These are phyloP conservation scores for Xerocomellus chrysenteron DNA, from an alignment of 768 basidiomycete species.

Conservation along the genomic window DNA sequence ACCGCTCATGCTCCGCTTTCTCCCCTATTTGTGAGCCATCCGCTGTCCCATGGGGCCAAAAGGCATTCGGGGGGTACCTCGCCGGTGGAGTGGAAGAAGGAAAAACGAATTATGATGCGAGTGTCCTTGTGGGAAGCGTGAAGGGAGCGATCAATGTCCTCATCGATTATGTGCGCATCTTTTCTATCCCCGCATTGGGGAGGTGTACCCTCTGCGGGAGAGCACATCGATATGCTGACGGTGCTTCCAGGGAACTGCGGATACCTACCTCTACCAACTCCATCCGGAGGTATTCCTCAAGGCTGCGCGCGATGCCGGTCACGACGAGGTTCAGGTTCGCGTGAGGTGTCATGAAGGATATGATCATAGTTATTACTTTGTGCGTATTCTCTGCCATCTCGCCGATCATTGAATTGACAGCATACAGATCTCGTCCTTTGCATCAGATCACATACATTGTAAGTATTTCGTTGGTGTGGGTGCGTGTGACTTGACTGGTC, in stretches of 20 bases:
- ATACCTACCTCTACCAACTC: slow-evolving; percentile 85
- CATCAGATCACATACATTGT: slow-evolving; percentile 88
- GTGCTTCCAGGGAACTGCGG: slow-evolving; percentile 62
- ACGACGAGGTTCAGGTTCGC: slow-evolving; percentile 71
- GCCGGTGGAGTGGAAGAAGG: slow-evolving; percentile 76
- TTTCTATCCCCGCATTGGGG: neutral
- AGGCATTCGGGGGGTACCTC: slow-evolving; percentile 87
- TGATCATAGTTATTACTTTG: slow-evolving; percentile 90
- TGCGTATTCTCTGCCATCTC: slow-evolving; percentile 28
- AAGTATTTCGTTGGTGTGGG: slow-evolving; percentile 29
- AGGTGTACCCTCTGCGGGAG: neutral
- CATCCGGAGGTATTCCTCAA: slow-evolving; percentile 86
- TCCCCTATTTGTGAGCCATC: slow-evolving; percentile 84
- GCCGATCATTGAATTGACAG: neutral
- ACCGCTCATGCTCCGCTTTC: slow-evolving; percentile 88
- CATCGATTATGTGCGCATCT: slow-evolving; percentile 74
- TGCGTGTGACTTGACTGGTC: slow-evolving; percentile 9
- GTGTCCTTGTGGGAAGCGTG: slow-evolving; percentile 66
- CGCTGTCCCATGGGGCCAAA: slow-evolving; percentile 86
- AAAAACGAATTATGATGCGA: slow-evolving; percentile 74
- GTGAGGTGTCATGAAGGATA: slow-evolving; percentile 82
- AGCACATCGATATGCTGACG: neutral
- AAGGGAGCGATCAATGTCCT: slow-evolving; percentile 73
- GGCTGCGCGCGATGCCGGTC: slow-evolving; percentile 71
- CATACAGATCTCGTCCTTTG: slow-evolving; percentile 82